Evolutionary conservation across 306 rosid species (phyloP), one percentile per base, ranked within the genome.

Genomic region (Cucumis hystrix): DNA sequence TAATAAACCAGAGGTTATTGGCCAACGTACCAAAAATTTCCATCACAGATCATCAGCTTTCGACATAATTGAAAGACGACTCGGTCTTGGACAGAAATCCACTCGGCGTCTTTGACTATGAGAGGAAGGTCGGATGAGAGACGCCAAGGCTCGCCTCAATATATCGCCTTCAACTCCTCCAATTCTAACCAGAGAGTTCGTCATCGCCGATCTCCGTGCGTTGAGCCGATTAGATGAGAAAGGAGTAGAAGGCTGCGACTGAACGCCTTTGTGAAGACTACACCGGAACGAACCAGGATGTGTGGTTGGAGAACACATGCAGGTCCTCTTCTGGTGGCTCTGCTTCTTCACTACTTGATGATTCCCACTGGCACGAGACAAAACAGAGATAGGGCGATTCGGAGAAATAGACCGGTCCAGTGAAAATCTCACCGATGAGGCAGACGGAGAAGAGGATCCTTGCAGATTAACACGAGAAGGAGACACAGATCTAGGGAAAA

Each of bases 271-370:
- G 72, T 91, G 97, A 57, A 84, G 85, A 33, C 89, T 79, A 79
- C 97, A 91, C 2, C 94, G 87, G 69, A 91, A 91, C 39, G 94
- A 89, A 0, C 97, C 94, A 4, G 94, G 88, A 70, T 91, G 97
- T 69, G 86, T 78, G 69, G 94, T 86, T 2, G 94, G 97, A 0
- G 97, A 87, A 64, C 97, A 91, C 83, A 78, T 37, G 56, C 94
- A 91, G 39, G 76, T 74, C 59, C 78, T 87, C 83, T 79, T 87
- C 65, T 82, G 77, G 52, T 79, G 81, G 64, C 64, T 78, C 79
- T 62, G 76, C 55, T 64, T 89, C 12, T 79, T 72, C 65, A 78
- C 76, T 23, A 55, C 80, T 25, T 77, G 75, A 30, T 28, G 74
- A 33, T 30, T 66, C 10, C 73, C 18, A 6, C 60, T 14, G 65